Conservation (phyloP, 108 stramenopile genomes). For the Schizochytrium sp. region DNA sequence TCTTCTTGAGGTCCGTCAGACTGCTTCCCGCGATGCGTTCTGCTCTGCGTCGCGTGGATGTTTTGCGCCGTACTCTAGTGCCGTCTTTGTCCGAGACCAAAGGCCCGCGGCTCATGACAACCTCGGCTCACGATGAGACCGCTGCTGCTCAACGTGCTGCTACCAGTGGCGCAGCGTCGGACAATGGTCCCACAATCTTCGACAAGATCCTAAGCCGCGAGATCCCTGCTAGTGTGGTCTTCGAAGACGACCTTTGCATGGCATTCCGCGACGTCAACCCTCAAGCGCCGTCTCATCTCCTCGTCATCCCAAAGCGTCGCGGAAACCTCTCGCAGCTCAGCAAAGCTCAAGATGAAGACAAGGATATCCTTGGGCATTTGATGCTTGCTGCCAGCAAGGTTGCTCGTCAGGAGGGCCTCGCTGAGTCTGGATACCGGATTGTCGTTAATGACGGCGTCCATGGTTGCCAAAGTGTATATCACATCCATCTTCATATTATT, state of each 20-base stretch:
- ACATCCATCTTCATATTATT: conserved; percentile 72
- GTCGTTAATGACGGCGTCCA: conserved; percentile 78
- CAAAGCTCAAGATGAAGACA: conserved; percentile 90
- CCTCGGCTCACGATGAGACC: no score
- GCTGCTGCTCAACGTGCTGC: no score
- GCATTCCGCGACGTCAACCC: conserved; percentile 95
- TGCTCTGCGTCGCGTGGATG: no score
- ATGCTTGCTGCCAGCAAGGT: conserved; percentile 80
- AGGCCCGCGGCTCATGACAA: no score
- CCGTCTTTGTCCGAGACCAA: no score
- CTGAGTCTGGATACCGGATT: conserved; percentile 57
- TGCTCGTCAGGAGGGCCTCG: conserved; percentile 17
- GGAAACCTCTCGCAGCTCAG: conserved; percentile 91
- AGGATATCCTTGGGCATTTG: conserved; percentile 92
- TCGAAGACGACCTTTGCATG: conserved; percentile 90
- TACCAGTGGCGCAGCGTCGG: neutral
- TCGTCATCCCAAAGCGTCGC: conserved; percentile 95
- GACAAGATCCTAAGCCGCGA: conserved; percentile 90
- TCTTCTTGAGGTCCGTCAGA: no score
- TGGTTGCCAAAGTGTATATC: conserved; percentile 77
- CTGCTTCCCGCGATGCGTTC: no score
- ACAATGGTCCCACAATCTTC: conserved; percentile 81
- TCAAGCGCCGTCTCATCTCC: conserved; percentile 89
- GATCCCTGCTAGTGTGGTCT: conserved; percentile 90
- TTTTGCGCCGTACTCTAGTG: no score